Percentiles rank a stretch among this genome's conserved stretches.
Conservation (phyloP, 305 asterid species). For the Fraxinus paxiana region DNA sequence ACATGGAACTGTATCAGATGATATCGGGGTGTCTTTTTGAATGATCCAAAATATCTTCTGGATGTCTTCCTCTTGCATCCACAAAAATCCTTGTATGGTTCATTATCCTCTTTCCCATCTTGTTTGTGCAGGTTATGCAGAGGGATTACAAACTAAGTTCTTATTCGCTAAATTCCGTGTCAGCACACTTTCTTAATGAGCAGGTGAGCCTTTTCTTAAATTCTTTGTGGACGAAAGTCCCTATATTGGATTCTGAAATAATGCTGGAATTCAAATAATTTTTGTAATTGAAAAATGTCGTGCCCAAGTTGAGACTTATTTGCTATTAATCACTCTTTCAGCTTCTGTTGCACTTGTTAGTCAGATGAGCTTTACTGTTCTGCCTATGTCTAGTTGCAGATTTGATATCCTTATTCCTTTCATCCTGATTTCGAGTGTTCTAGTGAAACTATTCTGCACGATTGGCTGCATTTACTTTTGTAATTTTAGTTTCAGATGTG, state of each 20-base stretch:
- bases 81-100: conserved; percentile 10
- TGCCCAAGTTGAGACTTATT: conserved; percentile 10
- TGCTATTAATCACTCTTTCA: conserved; percentile 11
- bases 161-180: conserved; percentile 90
- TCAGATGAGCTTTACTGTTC: neutral
- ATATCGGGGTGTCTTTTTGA: conserved; percentile 15
- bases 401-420: neutral
- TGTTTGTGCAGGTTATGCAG: conserved; percentile 66
- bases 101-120: conserved; percentile 19
- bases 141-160: conserved; percentile 95
- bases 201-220: conserved; percentile 48
- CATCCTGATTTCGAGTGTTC: conserved; percentile 16
- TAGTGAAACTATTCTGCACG: neutral
- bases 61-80: conserved; percentile 15
- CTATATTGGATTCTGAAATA: conserved; percentile 7
- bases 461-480: neutral
- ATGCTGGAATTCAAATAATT: conserved; percentile 5
- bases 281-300: neutral
- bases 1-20: conserved; percentile 12
- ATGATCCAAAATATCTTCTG: conserved; percentile 13
- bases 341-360: neutral
- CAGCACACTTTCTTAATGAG: conserved; percentile 98
- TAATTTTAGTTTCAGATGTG: conserved; percentile 8
- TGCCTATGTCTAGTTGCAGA: neutral
- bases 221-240: conserved; percentile 1